These are phyloP conservation scores for Crepidotus variabilis DNA, from an alignment of 768 basidiomycete species.

Conservation along the genomic window DNA sequence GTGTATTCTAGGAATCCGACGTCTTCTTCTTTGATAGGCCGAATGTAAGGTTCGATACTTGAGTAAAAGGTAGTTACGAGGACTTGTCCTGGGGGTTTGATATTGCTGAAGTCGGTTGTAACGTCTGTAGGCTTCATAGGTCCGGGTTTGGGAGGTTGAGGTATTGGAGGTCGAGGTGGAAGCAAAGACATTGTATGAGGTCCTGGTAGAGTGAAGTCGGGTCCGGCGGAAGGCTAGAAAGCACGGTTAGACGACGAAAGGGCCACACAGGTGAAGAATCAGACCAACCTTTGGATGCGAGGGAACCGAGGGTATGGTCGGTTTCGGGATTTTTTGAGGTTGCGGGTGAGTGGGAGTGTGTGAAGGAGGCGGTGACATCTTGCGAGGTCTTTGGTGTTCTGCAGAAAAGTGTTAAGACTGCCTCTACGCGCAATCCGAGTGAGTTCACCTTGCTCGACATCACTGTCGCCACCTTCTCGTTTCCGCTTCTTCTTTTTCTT, in stretches of 20 bases:
- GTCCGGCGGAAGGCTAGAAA: constrained; percentile 31
- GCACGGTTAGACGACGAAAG: constrained; percentile 6
- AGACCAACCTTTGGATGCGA: constrained; percentile 47
- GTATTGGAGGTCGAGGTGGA: constrained; percentile 58
- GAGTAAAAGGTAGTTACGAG: constrained; percentile 78
- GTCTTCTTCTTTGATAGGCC: constrained; percentile 91
- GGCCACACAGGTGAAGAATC: neutral
- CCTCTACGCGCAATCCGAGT: constrained; percentile 1
- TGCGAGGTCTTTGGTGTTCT: constrained; percentile 54
- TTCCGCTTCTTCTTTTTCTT: constrained; percentile 88
- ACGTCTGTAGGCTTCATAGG: constrained; percentile 84
- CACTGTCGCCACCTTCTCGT: constrained; percentile 70
- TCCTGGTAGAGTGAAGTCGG: constrained; percentile 61
- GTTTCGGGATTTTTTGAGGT: constrained; percentile 56
- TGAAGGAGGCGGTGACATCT: constrained; percentile 52
- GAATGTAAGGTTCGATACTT: constrained; percentile 86
- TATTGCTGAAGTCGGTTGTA: constrained; percentile 83
- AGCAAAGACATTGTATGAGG: constrained; percentile 38
- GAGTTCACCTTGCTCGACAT: constrained; percentile 53
- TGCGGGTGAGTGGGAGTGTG: constrained; percentile 33
- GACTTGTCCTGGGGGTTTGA: constrained; percentile 72
- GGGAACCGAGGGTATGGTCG: constrained; percentile 36
- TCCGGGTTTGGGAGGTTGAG: constrained; percentile 65
- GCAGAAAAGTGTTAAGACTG: constrained; percentile 5
- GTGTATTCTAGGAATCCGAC: constrained; percentile 89